Percentiles rank a stretch among this genome's conserved stretches.
Conservation (phyloP, 2,329 filamentous ascomycete genomes). For the Pseudomassariella vexata region DNA sequence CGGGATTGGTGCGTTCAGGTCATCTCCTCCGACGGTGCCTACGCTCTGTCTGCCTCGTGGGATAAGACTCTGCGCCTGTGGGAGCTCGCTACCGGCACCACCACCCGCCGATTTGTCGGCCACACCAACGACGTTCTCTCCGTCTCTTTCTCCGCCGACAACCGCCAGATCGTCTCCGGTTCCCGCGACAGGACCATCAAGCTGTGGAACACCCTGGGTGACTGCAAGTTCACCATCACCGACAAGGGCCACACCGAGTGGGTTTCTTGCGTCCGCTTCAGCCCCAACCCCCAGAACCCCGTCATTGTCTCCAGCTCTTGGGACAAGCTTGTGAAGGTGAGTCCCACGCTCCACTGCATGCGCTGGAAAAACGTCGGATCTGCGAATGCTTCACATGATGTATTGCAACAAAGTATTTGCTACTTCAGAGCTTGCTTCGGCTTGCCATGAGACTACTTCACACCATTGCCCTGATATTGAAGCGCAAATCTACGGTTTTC, state of each 20-base stretch:
- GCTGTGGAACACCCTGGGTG: slow-evolving; percentile 99
- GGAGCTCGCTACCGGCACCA: slow-evolving; percentile 96
- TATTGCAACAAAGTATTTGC: slow-evolving; percentile 97
- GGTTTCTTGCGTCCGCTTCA: slow-evolving; percentile 99
- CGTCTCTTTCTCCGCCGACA: slow-evolving; percentile 99
- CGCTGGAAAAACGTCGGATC: too few relatives aligned
- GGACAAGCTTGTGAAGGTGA: slow-evolving; percentile 99
- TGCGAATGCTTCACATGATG: slow-evolving; percentile 89
- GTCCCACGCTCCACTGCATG: slow-evolving; percentile 8
- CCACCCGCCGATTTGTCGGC: slow-evolving; percentile 96
- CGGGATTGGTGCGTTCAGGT: slow-evolving; percentile 54
- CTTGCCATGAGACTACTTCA: slow-evolving; percentile 95
- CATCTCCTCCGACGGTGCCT: slow-evolving; percentile 98
- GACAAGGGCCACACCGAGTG: slow-evolving; percentile 99
- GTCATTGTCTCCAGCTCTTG: slow-evolving; percentile 98
- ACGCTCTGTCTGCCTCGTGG: slow-evolving; percentile 98
- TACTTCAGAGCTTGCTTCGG: slow-evolving; percentile 94
- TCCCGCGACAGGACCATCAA: slow-evolving; percentile 99
- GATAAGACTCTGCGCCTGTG: slow-evolving; percentile 99
- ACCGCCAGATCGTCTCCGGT: slow-evolving; percentile 98
- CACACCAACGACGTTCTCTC: slow-evolving; percentile 99
- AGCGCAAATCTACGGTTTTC: slow-evolving; percentile 14
- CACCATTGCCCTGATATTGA: slow-evolving; percentile 77
- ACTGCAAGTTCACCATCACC: slow-evolving; percentile 99
- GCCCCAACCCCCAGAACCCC: slow-evolving; percentile 99